Evolutionary conservation across 345 rosid species (phyloP), one percentile per base, ranked within the genome.

Genomic region (Alliaria petiolata): DNA sequence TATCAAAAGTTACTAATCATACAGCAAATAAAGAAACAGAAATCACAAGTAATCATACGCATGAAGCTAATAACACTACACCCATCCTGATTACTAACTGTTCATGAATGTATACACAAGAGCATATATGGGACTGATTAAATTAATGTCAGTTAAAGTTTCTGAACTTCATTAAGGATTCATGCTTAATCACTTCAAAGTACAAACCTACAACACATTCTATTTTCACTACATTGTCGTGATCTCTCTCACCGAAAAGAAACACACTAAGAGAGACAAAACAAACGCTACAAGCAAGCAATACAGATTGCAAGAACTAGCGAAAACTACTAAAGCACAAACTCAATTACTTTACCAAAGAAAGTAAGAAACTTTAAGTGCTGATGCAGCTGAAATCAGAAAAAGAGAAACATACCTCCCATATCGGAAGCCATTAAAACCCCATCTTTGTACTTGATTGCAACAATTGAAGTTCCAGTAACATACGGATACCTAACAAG

Each of bases 391-490:
- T 46, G 20, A 56, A 42, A 46, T 30, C 3, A 54, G 30, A 2
- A 26, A n/a, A 15, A 8, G 25, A 7, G 13, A 16, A 71, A 56
- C 47, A 60, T 47, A 91, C 97, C 97, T 82, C 95, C 98, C 95
- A 87, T 95, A 64, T 91, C 98, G 82, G 97, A 86, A 45, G 98
- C 93, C 99, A 95, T 91, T 71, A 95, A 71, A 63, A 95, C 88
- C 16, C 99, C 99, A 79, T 95, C 98, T 71, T 87, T 89, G 76
- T 88, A 95, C 83, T 95, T 95, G 71, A 95, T 49, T 76, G 99
- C 99, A 28, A 91, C 89, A 38, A 89, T 89, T 4, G 99, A 91
- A 2, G 99, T 88, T 47, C 99, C 99, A 43, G 99, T 95, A 52
- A 95, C 99, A 60, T 86, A 95, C 5, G 99, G 99, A 50, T 87